A percentile compares a stretch with the other conserved stretches of the same genome.
phyloP scores from a whole-genome alignment of 2,329 filamentous ascomycete species.

The Venturia aucupariae region DNA sequence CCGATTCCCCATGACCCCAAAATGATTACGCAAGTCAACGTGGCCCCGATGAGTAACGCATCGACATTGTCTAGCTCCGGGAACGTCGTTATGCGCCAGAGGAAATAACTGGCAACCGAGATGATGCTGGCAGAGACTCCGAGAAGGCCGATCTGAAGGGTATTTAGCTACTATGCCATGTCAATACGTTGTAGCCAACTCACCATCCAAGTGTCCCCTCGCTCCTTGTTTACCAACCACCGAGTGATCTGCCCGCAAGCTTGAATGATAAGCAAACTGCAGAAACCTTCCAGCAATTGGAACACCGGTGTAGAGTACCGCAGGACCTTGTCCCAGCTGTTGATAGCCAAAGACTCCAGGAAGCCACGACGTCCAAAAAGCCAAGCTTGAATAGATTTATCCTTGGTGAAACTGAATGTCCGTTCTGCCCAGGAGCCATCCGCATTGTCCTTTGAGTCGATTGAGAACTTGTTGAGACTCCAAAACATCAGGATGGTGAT shows the following conservation, averaged over 20 bases:
- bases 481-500: constrained; percentile 84
- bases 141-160: constrained; percentile 67
- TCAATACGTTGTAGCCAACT: constrained; percentile 26
- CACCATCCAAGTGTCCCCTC: constrained; percentile 95
- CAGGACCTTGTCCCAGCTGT: constrained; percentile 79
- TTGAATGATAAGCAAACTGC: constrained; percentile 91
- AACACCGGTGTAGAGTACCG: constrained; percentile 90
- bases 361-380: constrained; percentile 79
- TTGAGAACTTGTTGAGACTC: constrained; percentile 89
- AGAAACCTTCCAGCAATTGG: constrained; percentile 92
- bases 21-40: constrained; percentile 87
- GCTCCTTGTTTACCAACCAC: constrained; percentile 87
- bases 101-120: constrained; percentile 87
- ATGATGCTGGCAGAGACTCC: constrained; percentile 85
- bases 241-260: constrained; percentile 87
- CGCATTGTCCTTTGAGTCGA: constrained; percentile 58
- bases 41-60: constrained; percentile 82
- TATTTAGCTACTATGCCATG: constrained; percentile 27
- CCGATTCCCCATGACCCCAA: constrained; percentile 89
- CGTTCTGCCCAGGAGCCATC: constrained; percentile 67
- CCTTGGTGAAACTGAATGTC: constrained; percentile 53
- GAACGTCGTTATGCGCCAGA: constrained; percentile 91
- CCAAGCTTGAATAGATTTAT: constrained; percentile 69
- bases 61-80: constrained; percentile 88
- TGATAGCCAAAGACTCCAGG: constrained; percentile 69